Evolutionary conservation across 73 alveolate species (phyloP).

Genomic region (Paramecium biaurelia): DNA sequence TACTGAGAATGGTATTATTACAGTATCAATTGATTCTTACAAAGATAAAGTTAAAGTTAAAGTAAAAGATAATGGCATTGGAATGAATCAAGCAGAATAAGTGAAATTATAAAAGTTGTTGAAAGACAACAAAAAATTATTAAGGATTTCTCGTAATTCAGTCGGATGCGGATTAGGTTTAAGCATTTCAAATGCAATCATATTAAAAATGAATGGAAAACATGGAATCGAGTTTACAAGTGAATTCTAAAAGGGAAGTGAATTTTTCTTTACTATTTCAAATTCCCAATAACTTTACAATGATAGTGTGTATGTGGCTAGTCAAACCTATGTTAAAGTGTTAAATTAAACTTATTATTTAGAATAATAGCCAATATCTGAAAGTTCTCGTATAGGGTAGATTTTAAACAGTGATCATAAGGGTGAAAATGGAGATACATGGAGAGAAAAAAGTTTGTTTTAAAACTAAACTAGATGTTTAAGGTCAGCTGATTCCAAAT

Average conservation of each 20-base stretch:
- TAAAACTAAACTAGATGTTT: not conserved
- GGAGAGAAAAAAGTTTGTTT: not conserved
- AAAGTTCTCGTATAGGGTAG: not conserved
- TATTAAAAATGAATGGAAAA: conserved; percentile 33
- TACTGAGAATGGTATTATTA: not conserved
- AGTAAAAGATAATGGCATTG: not conserved
- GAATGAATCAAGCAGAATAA: not conserved
- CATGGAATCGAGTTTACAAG: not conserved
- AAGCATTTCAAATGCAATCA: not conserved
- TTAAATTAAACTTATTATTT: not conserved
- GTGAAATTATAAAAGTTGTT: not conserved
- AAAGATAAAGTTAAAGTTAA: not conserved
- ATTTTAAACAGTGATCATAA: not conserved
- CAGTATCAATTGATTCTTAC: not conserved
- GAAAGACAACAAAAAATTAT: not conserved
- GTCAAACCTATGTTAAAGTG: not conserved
- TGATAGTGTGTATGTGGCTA: conserved; percentile 16
- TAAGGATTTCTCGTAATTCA: not conserved
- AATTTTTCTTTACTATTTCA: not conserved
- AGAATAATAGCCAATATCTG: not conserved
- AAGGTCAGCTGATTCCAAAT: not conserved
- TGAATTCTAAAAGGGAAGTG: not conserved
- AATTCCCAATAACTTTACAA: not conserved
- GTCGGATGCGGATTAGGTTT: conserved; percentile 37
- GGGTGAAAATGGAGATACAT: not conserved